Base-by-base conservation (phyloP, 192 early-diverging fungal genomes). In the Borealophlyctis nickersoniae region DNA sequence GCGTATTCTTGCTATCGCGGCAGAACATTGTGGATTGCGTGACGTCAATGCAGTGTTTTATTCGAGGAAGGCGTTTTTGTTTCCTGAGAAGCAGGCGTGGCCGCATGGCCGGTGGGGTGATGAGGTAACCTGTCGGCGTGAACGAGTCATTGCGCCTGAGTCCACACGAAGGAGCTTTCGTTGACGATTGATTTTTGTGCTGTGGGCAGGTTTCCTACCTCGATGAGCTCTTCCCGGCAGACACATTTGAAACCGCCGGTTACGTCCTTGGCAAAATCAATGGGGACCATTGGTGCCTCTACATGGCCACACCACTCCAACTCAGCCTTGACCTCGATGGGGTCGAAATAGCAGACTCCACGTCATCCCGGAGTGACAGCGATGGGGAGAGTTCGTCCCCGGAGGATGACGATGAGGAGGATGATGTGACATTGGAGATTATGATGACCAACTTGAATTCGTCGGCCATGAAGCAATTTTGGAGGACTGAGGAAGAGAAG, bases 271-370 rank as follows among this genome's bases (percentile, higher is more conserved):
- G 96, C 30, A 92, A 91, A 63, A 86, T 91, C 60, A 97, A 95
- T 74, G 87, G 87, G 19, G 94, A 98, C 50, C 92, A 98, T 77
- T 98, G 96, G 96, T 91, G 92, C 69, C 78, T 96, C 36, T 98
- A 96, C 77, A 75, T 92, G 60, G 89, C 88, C 30, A 83, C 88
- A 23, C 92, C 92, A 51, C 70, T 80, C 62, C 70, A 74, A 26
- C 60, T 67, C 9, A 56, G 49, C 31, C 70, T 80, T 31, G 74
- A 86, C 65, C 64, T 71, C 33, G 73, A 77, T 60, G 78, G 74
- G 24, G 70, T 71, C 58, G 70, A 76, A 28, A 3, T 72, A 28
- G 52, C 36, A 2, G 65, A 58, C 16, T 14, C 16, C 0, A 56
- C 73, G n/a, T 56, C 59, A 39, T 70, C 67, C 19, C 52, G 50